Percentiles rank a stretch among this genome's conserved stretches.
phyloP scores from a whole-genome alignment of 208 protist genomes.

The Endotrypanum monterogeii region DNA sequence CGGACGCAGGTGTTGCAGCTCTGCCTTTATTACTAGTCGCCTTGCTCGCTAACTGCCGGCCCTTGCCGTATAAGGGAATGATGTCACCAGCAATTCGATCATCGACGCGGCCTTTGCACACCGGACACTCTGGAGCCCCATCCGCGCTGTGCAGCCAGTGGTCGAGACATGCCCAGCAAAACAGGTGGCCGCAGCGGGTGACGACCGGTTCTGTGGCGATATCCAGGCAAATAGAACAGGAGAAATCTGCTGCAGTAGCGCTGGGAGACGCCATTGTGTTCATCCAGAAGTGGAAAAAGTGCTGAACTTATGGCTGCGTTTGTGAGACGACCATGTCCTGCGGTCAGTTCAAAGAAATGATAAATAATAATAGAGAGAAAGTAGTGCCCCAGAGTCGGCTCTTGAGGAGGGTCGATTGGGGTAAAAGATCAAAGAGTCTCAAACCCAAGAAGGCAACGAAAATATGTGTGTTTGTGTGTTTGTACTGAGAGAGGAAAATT shows the following conservation, averaged over 20 bases:
- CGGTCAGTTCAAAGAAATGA: not conserved
- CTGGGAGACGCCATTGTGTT: slow-evolving; percentile 17
- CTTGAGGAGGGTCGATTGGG: not conserved
- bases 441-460: slow-evolving; percentile 2
- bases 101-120: slow-evolving; percentile 80
- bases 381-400: not conserved
- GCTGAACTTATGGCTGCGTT: not conserved
- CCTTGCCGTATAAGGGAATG: slow-evolving; percentile 83
- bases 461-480: too few species aligned
- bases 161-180: slow-evolving; percentile 85
- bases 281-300: not conserved
- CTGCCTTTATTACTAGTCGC: slow-evolving; percentile 1
- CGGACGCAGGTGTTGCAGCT: not conserved
- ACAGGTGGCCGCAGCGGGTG: slow-evolving; percentile 85
- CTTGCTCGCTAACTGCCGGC: slow-evolving; percentile 19
- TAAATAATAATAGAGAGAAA: too few species aligned
- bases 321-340: not conserved
- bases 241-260: slow-evolving; percentile 55
- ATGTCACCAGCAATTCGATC: slow-evolving; percentile 59
- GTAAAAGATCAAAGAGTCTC: not conserved
- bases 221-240: slow-evolving; percentile 83
- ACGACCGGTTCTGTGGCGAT: slow-evolving; percentile 73
- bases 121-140: slow-evolving; percentile 63
- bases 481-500: not conserved
- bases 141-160: slow-evolving; percentile 60